These are phyloP conservation scores for Wickerhamomyces ciferrii DNA, from an alignment of 805 yeast genomes.

Conservation along the genomic window DNA sequence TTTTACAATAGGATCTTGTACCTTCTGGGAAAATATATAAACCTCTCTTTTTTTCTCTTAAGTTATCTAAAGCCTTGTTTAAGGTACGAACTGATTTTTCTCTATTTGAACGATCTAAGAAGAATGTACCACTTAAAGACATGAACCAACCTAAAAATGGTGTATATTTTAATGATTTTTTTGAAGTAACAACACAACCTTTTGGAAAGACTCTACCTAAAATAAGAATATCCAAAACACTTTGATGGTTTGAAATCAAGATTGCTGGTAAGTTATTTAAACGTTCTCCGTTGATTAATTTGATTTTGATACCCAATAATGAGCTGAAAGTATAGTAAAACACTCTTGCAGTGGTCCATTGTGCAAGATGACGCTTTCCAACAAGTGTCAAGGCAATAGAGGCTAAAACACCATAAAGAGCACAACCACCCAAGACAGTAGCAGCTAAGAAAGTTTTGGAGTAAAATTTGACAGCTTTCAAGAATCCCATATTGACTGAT, in stretches of 20 bases:
- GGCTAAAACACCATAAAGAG: conserved; percentile 72
- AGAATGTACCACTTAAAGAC: conserved; percentile 85
- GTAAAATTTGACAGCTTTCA: conserved; percentile 39
- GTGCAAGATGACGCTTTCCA: conserved; percentile 78
- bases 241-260: conserved; percentile 84
- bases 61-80: conserved; percentile 56
- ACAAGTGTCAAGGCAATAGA: conserved; percentile 60
- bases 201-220: conserved; percentile 83
- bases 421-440: conserved; percentile 49
- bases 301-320: conserved; percentile 64
- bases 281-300: conserved; percentile 60
- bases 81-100: conserved; percentile 73
- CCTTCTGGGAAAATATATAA: conserved; percentile 97
- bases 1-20: conserved; percentile 75
- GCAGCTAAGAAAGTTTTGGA: conserved; percentile 51
- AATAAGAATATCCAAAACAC: conserved; percentile 77
- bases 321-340: conserved; percentile 60
- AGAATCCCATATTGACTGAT: conserved; percentile 2
- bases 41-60: conserved; percentile 63
- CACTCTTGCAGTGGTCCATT: conserved; percentile 84
- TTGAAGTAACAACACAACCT: conserved; percentile 89
- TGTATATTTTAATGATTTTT: conserved; percentile 71
- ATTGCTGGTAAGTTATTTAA: conserved; percentile 66
- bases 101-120: conserved; percentile 77
- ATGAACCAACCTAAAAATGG: conserved; percentile 98